phyloP scores from a whole-genome alignment of 352 stramenopile genomes.

The Phytophthora cactorum region DNA sequence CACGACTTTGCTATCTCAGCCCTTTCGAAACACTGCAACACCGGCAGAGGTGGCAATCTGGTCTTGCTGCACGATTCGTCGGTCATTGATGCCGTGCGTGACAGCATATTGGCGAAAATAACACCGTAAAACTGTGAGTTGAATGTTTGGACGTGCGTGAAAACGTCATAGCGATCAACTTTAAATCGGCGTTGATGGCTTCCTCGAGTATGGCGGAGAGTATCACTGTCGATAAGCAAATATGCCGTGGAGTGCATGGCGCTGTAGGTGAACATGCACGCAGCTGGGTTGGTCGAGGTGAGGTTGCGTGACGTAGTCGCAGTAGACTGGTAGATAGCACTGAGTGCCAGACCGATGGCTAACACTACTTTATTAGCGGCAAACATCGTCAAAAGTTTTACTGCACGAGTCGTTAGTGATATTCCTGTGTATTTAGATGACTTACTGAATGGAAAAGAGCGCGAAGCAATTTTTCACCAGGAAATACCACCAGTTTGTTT shows the following conservation, averaged over 20 bases:
- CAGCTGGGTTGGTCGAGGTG: constrained; percentile 26
- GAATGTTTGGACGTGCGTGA: constrained; percentile 67
- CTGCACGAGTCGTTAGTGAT: neutral
- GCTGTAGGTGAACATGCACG: constrained; percentile 62
- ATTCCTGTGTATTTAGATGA: too few relatives aligned
- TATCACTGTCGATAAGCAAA: constrained; percentile 46
- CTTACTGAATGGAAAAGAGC: too few relatives aligned
- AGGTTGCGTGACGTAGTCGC: constrained; percentile 24
- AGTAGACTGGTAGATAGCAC: constrained; percentile 11
- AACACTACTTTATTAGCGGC: constrained; percentile 20
- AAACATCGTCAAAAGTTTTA: constrained; percentile 15
- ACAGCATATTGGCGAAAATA: constrained; percentile 50
- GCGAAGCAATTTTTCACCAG: too few relatives aligned
- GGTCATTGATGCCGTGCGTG: constrained; percentile 64
- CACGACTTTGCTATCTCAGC: too few relatives aligned
- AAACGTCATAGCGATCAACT: constrained; percentile 50
- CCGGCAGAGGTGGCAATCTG: constrained; percentile 30
- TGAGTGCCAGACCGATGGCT: constrained; percentile 8
- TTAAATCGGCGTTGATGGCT: constrained; percentile 55
- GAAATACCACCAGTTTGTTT: too few relatives aligned
- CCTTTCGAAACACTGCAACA: too few relatives aligned
- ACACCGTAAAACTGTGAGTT: constrained; percentile 66
- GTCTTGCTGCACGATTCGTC: constrained; percentile 50
- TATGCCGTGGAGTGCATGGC: constrained; percentile 69
- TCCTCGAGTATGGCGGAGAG: constrained; percentile 34